Evolutionary conservation across 306 rosid genomes (phyloP).

Genomic region (Cyclanthera cordifolia): DNA sequence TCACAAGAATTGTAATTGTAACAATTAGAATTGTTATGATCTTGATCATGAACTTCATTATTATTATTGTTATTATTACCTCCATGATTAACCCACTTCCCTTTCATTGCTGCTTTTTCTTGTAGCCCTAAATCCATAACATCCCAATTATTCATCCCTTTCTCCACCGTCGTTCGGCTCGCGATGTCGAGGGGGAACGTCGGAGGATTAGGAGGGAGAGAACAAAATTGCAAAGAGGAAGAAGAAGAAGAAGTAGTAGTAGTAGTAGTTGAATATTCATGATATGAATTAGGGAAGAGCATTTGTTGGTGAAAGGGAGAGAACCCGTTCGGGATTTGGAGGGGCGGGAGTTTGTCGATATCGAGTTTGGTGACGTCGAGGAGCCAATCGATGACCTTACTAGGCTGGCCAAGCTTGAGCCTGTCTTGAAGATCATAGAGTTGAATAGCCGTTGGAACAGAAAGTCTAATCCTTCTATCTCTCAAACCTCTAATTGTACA

Average conservation of each 20-base stretch:
- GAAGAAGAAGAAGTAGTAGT: neutral
- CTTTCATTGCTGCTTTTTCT: conserved; percentile 15
- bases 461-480: conserved; percentile 70
- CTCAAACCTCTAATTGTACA: conserved; percentile 71
- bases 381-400: conserved; percentile 87
- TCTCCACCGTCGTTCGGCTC: no score
- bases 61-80: neutral
- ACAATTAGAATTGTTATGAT: conserved; percentile 30
- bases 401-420: conserved; percentile 68
- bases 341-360: conserved; percentile 77
- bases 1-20: no score
- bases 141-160: conserved; percentile 13
- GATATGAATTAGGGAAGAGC: conserved; percentile 11
- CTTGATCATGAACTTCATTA: no score
- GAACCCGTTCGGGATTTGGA: conserved; percentile 48
- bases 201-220: neutral
- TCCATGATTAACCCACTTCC: conserved; percentile 34
- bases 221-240: no score
- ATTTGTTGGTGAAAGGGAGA: conserved; percentile 45
- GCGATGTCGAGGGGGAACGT: no score
- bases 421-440: conserved; percentile 31
- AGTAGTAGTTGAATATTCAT: no score
- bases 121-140: no score
- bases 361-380: conserved; percentile 53
- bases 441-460: conserved; percentile 62